These are phyloP conservation scores for Bothriochloa decipiens DNA, from an alignment of 176 grass and related monocot genomes.

Conservation along the genomic window DNA sequence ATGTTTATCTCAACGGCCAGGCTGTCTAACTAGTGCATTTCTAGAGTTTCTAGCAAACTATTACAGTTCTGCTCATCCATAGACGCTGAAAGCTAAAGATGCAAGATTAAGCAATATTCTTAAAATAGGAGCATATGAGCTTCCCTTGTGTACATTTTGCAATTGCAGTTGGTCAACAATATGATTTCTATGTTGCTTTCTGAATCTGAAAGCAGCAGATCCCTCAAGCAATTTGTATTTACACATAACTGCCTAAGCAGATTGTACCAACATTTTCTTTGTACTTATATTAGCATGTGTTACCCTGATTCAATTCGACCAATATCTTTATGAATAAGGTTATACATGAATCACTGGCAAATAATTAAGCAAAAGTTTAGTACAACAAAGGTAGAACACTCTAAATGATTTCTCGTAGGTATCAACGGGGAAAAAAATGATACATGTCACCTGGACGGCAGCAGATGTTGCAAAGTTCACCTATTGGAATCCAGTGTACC, in stretches of 20 bases:
- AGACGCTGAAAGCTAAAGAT: constrained; percentile 22
- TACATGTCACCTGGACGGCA: constrained; percentile 41
- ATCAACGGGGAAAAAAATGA: neutral
- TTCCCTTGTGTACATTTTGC: constrained; percentile 17
- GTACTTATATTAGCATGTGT: constrained; percentile 23
- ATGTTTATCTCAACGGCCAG: constrained; percentile 39
- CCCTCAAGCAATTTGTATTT: constrained; percentile 5
- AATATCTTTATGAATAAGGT: constrained; percentile 28
- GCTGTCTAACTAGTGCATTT: constrained; percentile 34
- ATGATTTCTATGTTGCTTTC: constrained; percentile 1
- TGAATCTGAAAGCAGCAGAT: constrained; percentile 9
- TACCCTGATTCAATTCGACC: neutral
- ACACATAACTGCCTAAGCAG: constrained; percentile 15
- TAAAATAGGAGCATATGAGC: neutral
- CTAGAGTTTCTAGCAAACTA: constrained; percentile 33
- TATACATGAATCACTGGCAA: constrained; percentile 33
- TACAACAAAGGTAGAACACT: constrained; percentile 29
- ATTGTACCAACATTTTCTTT: constrained; percentile 14
- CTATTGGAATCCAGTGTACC: constrained; percentile 26
- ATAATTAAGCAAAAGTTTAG: constrained; percentile 7
- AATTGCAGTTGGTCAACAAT: constrained; percentile 1
- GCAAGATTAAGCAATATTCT: neutral
- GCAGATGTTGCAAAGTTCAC: constrained; percentile 9
- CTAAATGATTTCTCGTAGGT: constrained; percentile 21
- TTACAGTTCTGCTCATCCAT: constrained; percentile 43